Percentiles rank a stretch among this genome's conserved stretches.
Conservation (phyloP, 2,329 filamentous ascomycete species). For the Lanzia echinophila region DNA sequence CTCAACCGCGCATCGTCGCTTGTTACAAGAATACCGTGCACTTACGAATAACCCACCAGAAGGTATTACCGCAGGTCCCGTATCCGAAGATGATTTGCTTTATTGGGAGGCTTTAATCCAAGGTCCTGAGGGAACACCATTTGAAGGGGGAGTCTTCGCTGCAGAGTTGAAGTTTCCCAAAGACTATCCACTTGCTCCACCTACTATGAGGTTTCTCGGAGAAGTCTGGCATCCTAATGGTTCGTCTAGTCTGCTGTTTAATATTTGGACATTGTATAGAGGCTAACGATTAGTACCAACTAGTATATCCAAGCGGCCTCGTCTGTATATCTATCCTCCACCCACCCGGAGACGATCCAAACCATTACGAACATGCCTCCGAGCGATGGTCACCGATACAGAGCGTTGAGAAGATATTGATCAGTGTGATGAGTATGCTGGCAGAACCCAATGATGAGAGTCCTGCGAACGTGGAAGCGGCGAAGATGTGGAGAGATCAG, state of each 20-base stretch:
- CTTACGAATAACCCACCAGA: conserved; percentile 95
- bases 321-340: conserved; percentile 99
- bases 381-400: conserved; percentile 97
- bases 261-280: not conserved
- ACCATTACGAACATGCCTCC: conserved; percentile 94
- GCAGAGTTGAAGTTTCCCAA: conserved; percentile 92
- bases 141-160: conserved; percentile 91
- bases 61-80: conserved; percentile 89
- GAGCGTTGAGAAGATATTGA: conserved; percentile 94
- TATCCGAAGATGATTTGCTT: conserved; percentile 91
- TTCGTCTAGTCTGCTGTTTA: conserved; percentile 35
- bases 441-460: conserved; percentile 96
- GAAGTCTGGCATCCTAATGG: conserved; percentile 97
- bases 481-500: conserved; percentile 89
- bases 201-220: conserved; percentile 90
- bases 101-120: conserved; percentile 95
- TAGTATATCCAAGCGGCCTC: conserved; percentile 84
- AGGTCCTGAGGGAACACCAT: conserved; percentile 91
- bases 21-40: conserved; percentile 93
- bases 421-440: conserved; percentile 97
- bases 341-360: conserved; percentile 91
- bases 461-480: conserved; percentile 91
- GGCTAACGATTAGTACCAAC: not conserved
- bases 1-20: conserved; percentile 64
- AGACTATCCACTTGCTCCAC: conserved; percentile 94